Base-by-base conservation (phyloP, 768 basidiomycete species). In the Tephrocybe sp. region DNA sequence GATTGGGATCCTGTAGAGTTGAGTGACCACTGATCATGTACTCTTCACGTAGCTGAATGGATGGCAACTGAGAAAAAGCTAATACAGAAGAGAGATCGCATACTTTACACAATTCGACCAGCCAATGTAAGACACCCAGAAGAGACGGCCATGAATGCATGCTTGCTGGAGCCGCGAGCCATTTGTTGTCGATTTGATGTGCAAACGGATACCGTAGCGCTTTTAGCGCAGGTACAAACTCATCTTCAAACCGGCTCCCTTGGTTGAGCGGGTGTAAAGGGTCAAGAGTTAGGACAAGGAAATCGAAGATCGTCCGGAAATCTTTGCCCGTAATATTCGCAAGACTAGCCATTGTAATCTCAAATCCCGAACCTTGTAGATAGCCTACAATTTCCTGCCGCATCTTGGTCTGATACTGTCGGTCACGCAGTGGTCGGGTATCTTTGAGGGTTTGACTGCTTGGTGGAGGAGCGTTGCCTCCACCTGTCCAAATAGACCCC, bases 101-200 rank as follows among this genome's bases (percentile, higher is more conserved):
- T 58, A 94, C 95, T 71, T 86, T 87, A 59, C 88, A 86, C 56
- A 91, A 65, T 58, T 91, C 86, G 7, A 89, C 90, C 12, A 99
- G 70, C 97, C 97, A 99, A 66, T 94, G 88, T 27, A 98, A 64
- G 60, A 90, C 88, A 18, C 89, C 95, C 13, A 98, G 73, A 21
- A 97, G 68, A 18, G 82, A 74, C 0, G 92, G 91, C 97, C 95
- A 98, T n/a, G 87, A 84, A 67, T 91, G 88, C 73, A 88, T 86
- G 46, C 85, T 87, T 0, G 91, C 94, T 0, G 93, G 89, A 2
- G 94, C 86, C 7, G 86, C 86, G 4, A 98, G 68, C 78, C 90
- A 91, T 55, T 90, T 94, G 44, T 84, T 83, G 57, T 92, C 90
- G 15, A 97, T 78, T 49, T 81, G 77, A 43, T 84, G 77, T 3